Evolutionary conservation across 2,329 filamentous ascomycete species (phyloP), one percentile per base, ranked within the genome.

Genomic region (Calonectria fujianensis): DNA sequence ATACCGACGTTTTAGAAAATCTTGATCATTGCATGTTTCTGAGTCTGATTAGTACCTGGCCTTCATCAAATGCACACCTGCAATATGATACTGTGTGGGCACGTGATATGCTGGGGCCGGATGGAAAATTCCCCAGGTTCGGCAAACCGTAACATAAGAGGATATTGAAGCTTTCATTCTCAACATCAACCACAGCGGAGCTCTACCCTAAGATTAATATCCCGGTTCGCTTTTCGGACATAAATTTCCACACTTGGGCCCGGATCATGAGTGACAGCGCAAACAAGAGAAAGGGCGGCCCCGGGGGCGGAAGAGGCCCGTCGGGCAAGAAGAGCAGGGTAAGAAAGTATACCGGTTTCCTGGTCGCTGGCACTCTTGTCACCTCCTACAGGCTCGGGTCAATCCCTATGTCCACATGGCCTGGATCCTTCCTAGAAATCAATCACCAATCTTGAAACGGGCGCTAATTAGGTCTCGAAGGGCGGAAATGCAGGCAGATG

Each of bases 401-500:
- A 9, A 61, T 41, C 13, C n/a, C 57, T 6, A 39, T 37, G 24
- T 29, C 24, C 14, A 24, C 5, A 27, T 39, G 24, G 57, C 14
- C 27, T 13, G 29, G 14, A 63, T 29, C 14, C 37, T 41, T 39
- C n/a, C 16, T 6, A 24, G 35, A 63, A 63, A n/a, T 29, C 61
- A 24, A 65, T 51, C 24, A 29, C 61, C 50, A 5, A 31, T 66
- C 14, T 54, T 41, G 50, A 16, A 63, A 48, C 57, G 29, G 50
- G 39, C 35, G 65, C 72, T 61, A 73, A 74, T n/a, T 57, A 27
- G 20, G 29, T 69, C 10, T 29, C 24, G 16, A 54, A 90, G 88
- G 87, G 88, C 45, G 90, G 91, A 71, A 89, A 86, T 71, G 85
- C 85, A 73, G 90, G 90, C 14, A 91, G 88, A 82, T 93, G 92